Conservation (phyloP, 352 stramenopile genomes). For the Phytopythium montanum region DNA sequence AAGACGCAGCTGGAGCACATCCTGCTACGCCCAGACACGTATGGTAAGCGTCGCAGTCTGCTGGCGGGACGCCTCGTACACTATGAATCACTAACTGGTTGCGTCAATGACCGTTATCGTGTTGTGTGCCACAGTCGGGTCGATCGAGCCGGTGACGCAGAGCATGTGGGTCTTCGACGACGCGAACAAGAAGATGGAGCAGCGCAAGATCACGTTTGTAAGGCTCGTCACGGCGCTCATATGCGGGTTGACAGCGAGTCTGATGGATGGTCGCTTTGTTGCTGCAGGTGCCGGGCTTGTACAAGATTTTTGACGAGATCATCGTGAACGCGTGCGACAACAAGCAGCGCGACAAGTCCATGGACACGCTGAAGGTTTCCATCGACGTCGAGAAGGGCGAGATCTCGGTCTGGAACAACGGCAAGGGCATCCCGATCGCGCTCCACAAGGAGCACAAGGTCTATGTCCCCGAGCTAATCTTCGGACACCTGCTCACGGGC, state of each 20-base stretch:
- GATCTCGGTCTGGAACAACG: conserved; percentile 98
- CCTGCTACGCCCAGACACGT: conserved; percentile 96
- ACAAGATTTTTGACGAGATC: conserved; percentile 99
- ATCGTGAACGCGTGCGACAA: conserved; percentile 99
- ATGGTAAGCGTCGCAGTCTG: conserved; percentile 63
- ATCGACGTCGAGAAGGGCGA: conserved; percentile 90
- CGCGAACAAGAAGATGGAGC: conserved; percentile 88
- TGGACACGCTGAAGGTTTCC: conserved; percentile 93
- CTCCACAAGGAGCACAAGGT: conserved; percentile 97
- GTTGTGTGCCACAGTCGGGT: conserved; percentile 41
- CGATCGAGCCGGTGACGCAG: conserved; percentile 92
- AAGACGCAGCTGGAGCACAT: conserved; percentile 98
- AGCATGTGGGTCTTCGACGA: conserved; percentile 92
- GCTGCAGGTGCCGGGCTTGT: conserved; percentile 88
- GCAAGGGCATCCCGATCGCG: conserved; percentile 96
- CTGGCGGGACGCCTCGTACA: neutral
- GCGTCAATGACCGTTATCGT: neutral
- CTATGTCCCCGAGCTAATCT: conserved; percentile 97
- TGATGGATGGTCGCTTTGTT: neutral
- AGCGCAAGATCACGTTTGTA: conserved; percentile 92
- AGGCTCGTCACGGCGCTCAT: conserved; percentile 3
- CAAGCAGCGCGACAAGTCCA: conserved; percentile 98
- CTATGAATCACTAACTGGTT: neutral
- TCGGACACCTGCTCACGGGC: conserved; percentile 97
- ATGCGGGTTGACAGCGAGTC: neutral